phyloP scores from a whole-genome alignment of 768 basidiomycete species.

The Termitomyces eurrhizus region DNA sequence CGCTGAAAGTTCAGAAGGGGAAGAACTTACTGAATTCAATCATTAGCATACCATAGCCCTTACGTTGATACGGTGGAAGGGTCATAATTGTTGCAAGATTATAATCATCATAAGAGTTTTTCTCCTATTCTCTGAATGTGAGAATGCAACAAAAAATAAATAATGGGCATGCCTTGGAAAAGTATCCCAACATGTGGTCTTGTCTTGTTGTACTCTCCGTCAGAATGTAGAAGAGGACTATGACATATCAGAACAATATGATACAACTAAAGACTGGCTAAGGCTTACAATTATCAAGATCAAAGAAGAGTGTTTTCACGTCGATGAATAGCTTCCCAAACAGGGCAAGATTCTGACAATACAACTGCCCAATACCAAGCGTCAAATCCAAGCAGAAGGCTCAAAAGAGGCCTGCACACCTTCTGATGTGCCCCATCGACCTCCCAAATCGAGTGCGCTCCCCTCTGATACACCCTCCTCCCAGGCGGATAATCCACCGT shows the following conservation, averaged over 20 bases:
- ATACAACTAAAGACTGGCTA: not conserved
- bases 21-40: slow-evolving; percentile 92
- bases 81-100: slow-evolving; percentile 97
- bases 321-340: slow-evolving; percentile 99
- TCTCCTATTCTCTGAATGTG: slow-evolving; percentile 56
- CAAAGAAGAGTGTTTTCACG: slow-evolving; percentile 92
- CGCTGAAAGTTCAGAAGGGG: slow-evolving; percentile 24
- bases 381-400: not conserved
- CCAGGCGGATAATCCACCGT: slow-evolving; percentile 75
- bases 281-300: slow-evolving; percentile 75
- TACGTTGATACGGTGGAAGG: slow-evolving; percentile 87
- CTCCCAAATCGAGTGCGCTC: slow-evolving; percentile 91
- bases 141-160: not conserved
- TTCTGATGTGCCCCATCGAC: slow-evolving; percentile 87
- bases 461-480: slow-evolving; percentile 83
- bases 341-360: slow-evolving; percentile 92
- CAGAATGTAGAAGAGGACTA: slow-evolving; percentile 89
- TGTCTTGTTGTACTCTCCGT: slow-evolving; percentile 78
- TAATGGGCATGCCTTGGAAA: slow-evolving; percentile 47
- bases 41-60: slow-evolving; percentile 91
- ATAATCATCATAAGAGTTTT: slow-evolving; percentile 93
- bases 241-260: not conserved
- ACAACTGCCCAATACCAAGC: slow-evolving; percentile 52
- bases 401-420: slow-evolving; percentile 35
- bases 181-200: slow-evolving; percentile 78